Conservation (phyloP, 345 rosid species). For the Eucalyptus dawsonii region DNA sequence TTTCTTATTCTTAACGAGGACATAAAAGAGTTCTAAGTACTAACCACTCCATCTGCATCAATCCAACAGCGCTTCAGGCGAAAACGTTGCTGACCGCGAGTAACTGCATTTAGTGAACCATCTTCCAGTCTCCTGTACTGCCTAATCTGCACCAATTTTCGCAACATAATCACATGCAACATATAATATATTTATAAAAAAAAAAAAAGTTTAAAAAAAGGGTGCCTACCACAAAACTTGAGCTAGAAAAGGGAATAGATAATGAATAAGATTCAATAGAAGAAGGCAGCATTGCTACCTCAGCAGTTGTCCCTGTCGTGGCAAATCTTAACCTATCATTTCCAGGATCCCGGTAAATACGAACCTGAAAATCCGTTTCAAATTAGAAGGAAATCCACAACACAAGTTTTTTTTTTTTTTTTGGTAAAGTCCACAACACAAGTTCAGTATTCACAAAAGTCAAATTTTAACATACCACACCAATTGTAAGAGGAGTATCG, state of each 20-base stretch:
- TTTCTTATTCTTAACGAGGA: neutral
- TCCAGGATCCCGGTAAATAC: conserved; percentile 27
- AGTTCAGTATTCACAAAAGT: neutral
- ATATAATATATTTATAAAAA: no score
- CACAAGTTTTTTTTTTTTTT: neutral
- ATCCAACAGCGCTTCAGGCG: conserved; percentile 61
- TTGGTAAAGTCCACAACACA: neutral
- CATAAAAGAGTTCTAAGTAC: conserved; percentile 25
- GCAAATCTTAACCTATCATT: conserved; percentile 34
- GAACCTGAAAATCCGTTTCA: conserved; percentile 37
- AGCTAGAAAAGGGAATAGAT: neutral
- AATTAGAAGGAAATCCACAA: neutral
- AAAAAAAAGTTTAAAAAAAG: neutral
- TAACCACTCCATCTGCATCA: conserved; percentile 86
- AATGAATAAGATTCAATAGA: neutral
- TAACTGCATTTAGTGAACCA: conserved; percentile 77
- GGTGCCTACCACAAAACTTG: neutral
- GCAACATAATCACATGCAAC: neutral
- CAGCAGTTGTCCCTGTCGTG: conserved; percentile 84
- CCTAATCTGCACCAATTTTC: conserved; percentile 46
- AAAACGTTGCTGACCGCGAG: conserved; percentile 93
- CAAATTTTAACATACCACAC: conserved; percentile 62
- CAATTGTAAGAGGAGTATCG: conserved; percentile 66
- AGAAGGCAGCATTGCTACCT: conserved; percentile 29
- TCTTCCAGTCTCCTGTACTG: conserved; percentile 74